Evolutionary conservation across 768 basidiomycete species (phyloP), one percentile per base, ranked within the genome.

Genomic region (Scleroderma bovista): DNA sequence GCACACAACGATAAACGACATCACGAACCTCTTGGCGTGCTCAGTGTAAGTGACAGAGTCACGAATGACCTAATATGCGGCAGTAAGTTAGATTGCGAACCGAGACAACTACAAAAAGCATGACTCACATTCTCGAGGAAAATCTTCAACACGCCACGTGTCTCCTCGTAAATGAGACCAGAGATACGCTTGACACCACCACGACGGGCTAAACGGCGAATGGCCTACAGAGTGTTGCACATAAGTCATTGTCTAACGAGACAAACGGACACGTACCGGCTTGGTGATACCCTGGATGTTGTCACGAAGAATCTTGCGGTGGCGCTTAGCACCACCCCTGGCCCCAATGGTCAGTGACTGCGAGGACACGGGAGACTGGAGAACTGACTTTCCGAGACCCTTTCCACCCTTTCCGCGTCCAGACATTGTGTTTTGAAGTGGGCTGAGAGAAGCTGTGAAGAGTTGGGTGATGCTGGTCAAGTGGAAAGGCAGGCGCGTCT

Each of bases 1-100:
- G 31, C 32, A 48, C 44, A 51, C 31, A 19, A 46, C 39, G 24
- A 2, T 5, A n/a, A 6, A 1, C 15, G 6, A 0, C 6, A 13
- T 23, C 24, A 29, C 57, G 38, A 24, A 69, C 66, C 87, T 78
- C 73, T 93, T 93, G 47, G 90, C 90, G 73, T 93, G 90, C 69
- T 93, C 90, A 36, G 91, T 93, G 75, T 93, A 93, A 46, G 90
- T 93, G 57, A 93, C 90, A 2, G 88, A 90, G 73, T 93, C 90
- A 59, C 89, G 84, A 61, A 93, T 92, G 60, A 92, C 85, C 86
- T 88, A n/a, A n/a, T n/a, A 58, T 45, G n/a, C n/a, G 24, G 48
- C 8, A 33, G 43, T 19, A 41, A 53, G 50, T 55, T 46, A 60
- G 46, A 23, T 32, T 43, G 37, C 23, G n/a, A 37, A 38, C 47